Conservation (phyloP, 176 grass and related monocot species). For the Typha latifolia region DNA sequence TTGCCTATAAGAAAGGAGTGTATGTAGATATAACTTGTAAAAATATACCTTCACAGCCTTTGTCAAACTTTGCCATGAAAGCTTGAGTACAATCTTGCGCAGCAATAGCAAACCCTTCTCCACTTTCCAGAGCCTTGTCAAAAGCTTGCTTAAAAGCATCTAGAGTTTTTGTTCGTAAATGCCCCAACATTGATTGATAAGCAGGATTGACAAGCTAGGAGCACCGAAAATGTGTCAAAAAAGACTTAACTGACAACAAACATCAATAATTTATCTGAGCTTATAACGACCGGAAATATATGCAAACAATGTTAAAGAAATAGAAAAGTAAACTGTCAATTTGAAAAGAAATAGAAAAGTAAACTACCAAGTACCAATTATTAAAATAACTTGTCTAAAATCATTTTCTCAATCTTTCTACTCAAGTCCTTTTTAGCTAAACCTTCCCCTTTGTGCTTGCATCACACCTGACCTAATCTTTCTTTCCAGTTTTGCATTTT, state of each 20-base stretch:
- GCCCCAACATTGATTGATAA: slow-evolving; percentile 77
- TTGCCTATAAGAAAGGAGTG: not conserved
- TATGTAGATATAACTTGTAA: slow-evolving; percentile 9
- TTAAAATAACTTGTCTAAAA: too few relatives aligned
- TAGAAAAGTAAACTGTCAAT: too few relatives aligned
- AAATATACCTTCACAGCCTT: slow-evolving; percentile 75
- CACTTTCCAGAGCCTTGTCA: slow-evolving; percentile 63
- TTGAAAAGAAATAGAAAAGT: too few relatives aligned
- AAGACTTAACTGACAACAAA: not conserved
- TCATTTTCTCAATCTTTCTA: too few relatives aligned
- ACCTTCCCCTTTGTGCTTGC: too few relatives aligned
- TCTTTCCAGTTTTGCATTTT: too few relatives aligned
- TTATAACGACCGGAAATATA: too few relatives aligned
- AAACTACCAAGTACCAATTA: too few relatives aligned
- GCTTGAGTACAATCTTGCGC: slow-evolving; percentile 38
- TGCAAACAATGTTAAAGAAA: too few relatives aligned
- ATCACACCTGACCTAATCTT: too few relatives aligned
- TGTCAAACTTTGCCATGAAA: slow-evolving; percentile 79
- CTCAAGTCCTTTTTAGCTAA: too few relatives aligned
- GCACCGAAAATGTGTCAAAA: slow-evolving; percentile 5
- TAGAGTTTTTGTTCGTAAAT: slow-evolving; percentile 63
- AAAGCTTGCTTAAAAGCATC: slow-evolving; percentile 77
- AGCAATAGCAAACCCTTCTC: slow-evolving; percentile 68
- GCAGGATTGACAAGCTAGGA: slow-evolving; percentile 81
- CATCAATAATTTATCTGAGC: not conserved